Conservation (phyloP, 257 asterid genomes). For the Jacaranda mimosifolia region DNA sequence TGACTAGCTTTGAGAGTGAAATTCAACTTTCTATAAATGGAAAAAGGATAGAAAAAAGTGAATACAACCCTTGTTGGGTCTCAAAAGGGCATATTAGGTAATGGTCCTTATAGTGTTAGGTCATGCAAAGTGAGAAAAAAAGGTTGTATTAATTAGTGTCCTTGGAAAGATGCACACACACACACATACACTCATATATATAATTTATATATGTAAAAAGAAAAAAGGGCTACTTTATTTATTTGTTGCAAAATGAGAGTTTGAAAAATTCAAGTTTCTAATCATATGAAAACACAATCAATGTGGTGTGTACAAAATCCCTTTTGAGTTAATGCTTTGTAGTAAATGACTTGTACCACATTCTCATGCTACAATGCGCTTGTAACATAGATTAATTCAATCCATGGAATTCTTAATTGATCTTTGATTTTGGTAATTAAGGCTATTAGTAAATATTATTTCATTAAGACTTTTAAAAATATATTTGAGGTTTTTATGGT, state of each 20-base stretch:
- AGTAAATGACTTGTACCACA: slow-evolving; percentile 39
- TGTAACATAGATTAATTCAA: background rate
- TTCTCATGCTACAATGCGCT: slow-evolving; percentile 15
- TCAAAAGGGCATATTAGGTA: slow-evolving; percentile 52
- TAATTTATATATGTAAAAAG: background rate
- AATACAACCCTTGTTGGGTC: slow-evolving; percentile 52
- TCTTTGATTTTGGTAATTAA: background rate
- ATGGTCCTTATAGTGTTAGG: slow-evolving; percentile 61
- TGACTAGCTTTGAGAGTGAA: slow-evolving; percentile 55
- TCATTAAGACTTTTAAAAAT: too few relatives aligned
- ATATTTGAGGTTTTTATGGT: too few relatives aligned
- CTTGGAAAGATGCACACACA: slow-evolving; percentile 46
- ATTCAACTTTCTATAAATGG: slow-evolving; percentile 57
- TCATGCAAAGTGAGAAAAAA: slow-evolving; percentile 52
- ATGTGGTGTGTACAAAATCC: slow-evolving; percentile 36
- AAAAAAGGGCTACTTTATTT: slow-evolving; percentile 16
- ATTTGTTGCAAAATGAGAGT: background rate
- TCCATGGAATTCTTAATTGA: background rate
- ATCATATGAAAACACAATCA: slow-evolving; percentile 47
- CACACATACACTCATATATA: too few relatives aligned
- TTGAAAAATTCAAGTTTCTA: slow-evolving; percentile 43
- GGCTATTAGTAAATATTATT: too few relatives aligned
- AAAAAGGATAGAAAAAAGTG: slow-evolving; percentile 55
- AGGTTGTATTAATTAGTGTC: slow-evolving; percentile 33
- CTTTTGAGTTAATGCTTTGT: slow-evolving; percentile 40